Percentiles rank a stretch among this genome's conserved stretches.
Evolutionary conservation across 352 stramenopile species (phyloP).

Genomic region (Phytophthora syringae): DNA sequence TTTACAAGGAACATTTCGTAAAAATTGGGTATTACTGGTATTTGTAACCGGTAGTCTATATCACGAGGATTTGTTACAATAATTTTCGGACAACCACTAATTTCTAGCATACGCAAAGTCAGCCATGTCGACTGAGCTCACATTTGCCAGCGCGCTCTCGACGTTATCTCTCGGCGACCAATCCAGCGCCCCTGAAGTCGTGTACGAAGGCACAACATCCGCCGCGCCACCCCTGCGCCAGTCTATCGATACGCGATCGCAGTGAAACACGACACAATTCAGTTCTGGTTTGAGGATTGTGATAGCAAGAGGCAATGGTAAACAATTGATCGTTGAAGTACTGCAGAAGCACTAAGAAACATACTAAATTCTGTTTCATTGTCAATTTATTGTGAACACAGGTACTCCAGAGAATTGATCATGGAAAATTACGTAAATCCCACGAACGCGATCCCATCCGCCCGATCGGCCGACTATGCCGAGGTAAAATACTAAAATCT

Average conservation of each 20-base stretch:
- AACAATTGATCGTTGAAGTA: too few species aligned
- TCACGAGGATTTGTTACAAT: too few species aligned
- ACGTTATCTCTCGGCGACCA: not conserved
- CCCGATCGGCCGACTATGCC: not conserved
- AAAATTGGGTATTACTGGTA: too few species aligned
- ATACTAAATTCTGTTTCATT: not conserved
- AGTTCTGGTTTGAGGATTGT: slow-evolving; percentile 6
- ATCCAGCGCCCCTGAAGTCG: not conserved
- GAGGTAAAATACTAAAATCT: not conserved
- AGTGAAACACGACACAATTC: not conserved
- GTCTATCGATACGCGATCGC: slow-evolving; percentile 6
- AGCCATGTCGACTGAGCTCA: not conserved
- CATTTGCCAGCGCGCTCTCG: not conserved
- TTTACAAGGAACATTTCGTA: too few species aligned
- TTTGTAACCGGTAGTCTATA: too few species aligned
- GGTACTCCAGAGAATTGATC: not conserved
- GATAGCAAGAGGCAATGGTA: slow-evolving; percentile 14
- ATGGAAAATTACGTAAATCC: slow-evolving; percentile 3
- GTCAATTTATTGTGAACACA: not conserved
- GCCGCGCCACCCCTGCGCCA: not conserved
- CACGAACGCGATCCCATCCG: not conserved
- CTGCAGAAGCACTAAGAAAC: too few species aligned
- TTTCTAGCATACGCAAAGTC: not conserved
- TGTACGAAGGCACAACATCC: slow-evolving; percentile 5
- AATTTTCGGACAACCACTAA: not conserved